Evolutionary conservation across 2,329 filamentous ascomycete genomes (phyloP).

Genomic region (Trichoderma harzianum): DNA sequence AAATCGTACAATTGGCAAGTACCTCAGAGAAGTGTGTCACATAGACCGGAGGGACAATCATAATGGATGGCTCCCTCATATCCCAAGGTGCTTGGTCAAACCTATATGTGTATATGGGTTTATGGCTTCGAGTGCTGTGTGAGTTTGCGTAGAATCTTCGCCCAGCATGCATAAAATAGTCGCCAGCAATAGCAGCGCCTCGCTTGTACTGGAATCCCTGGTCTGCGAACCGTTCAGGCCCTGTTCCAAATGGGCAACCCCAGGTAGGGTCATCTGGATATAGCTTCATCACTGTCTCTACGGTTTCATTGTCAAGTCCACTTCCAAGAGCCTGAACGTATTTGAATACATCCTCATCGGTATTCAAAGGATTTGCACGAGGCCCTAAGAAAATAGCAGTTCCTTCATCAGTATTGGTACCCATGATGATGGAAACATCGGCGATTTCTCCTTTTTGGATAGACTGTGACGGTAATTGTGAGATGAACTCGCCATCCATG

Average conservation of each 20-base stretch:
- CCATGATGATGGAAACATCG: not conserved
- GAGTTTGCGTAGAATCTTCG: not conserved
- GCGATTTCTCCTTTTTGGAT: conserved; percentile 3
- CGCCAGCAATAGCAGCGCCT: not conserved
- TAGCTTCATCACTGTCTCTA: not conserved
- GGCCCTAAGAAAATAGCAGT: not conserved
- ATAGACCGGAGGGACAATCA: not conserved
- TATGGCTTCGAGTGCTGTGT: not conserved
- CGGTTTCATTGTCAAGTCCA: not conserved
- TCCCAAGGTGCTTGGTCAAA: conserved; percentile 1
- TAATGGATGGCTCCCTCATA: not conserved
- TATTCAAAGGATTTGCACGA: not conserved
- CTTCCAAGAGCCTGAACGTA: not conserved
- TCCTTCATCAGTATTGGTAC: not conserved
- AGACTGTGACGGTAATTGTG: not conserved
- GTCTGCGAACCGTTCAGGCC: not conserved
- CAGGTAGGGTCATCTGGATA: conserved; percentile 3
- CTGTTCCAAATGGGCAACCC: not conserved
- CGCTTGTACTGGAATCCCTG: not conserved
- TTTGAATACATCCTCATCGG: not conserved
- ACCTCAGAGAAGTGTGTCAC: conserved; percentile 1
- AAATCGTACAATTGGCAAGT: not conserved
- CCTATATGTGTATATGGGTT: not conserved
- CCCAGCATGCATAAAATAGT: not conserved
- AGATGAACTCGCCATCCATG: conserved; percentile 5